These are phyloP conservation scores for Prunus persica DNA, from an alignment of 306 rosid species.

Conservation along the genomic window Prunus_persica_NCBIv2 NC_034013.1:5944501-5945000, in stretches of 20 bases:
- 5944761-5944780: neutral
- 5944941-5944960: too few species aligned
- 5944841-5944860: too few species aligned
- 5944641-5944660: constrained; percentile 45
- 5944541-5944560: constrained; percentile 48
- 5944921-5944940: too few species aligned
- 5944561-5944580: constrained; percentile 89
- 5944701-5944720: constrained; percentile 82
- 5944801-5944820: neutral
- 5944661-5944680: constrained; percentile 48
- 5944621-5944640: constrained; percentile 52
- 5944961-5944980: too few species aligned
- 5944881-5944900: too few species aligned
- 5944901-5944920: too few species aligned
- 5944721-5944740: constrained; percentile 41
- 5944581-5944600: constrained; percentile 97
- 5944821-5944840: too few species aligned
- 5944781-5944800: neutral
- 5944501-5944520: constrained; percentile 11
- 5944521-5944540: constrained; percentile 18
- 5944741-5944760: neutral
- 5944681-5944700: constrained; percentile 76
- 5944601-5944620: constrained; percentile 78
- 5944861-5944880: too few species aligned
- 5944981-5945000: too few species aligned